Evolutionary conservation across 1,139 yeast species (phyloP), one percentile per base, ranked within the genome.

Genomic region (Debaryomyces sp.): DNA sequence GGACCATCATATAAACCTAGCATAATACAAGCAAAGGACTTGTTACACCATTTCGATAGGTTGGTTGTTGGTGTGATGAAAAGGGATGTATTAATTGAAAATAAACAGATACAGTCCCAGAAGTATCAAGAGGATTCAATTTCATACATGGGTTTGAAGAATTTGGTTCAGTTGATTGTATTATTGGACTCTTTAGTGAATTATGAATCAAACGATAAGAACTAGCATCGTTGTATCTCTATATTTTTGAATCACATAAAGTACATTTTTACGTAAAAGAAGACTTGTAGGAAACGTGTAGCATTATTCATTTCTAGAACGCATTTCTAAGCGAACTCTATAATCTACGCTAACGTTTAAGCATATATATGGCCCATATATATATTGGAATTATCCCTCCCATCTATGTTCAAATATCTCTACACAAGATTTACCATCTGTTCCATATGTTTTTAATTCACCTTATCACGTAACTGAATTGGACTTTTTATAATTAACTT

Each of bases 1-100:
- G 96, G 97, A 0, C 85, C 94, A 3, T 84, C 85, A 46, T 89
- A 90, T 63, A 79, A 77, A 51, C 78, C 82, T 1, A 84, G 87
- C 13, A 74, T 84, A 18, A 63, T 68, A 4, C 84, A 81, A 57
- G 85, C 85, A 0, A 74, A 71, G 49, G 73, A 68, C 6, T 67
- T 91, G 44, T 63, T 89, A 60, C 61, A 64, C 6, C 80, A 78
- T 44, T 84, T 84, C 60, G 75, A 79, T 46, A 78, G 77, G 44
- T 68, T 89, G 50, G 73, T 87, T 12, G 79, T 82, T 34, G 89
- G 90, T 1, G 79, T 89, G 1, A 67, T 91, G 67, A 89, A 89
- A 60, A 78, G 89, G 56, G 95, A 87, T 55, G 74, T 82, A 5
- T 57, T 80, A 34, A 50, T 71, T 35, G 80, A 74, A 41, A 59